A percentile compares a stretch with the other conserved stretches of the same genome.
Conservation (phyloP, 306 rosid species). For the Glycine tomentella region DNA sequence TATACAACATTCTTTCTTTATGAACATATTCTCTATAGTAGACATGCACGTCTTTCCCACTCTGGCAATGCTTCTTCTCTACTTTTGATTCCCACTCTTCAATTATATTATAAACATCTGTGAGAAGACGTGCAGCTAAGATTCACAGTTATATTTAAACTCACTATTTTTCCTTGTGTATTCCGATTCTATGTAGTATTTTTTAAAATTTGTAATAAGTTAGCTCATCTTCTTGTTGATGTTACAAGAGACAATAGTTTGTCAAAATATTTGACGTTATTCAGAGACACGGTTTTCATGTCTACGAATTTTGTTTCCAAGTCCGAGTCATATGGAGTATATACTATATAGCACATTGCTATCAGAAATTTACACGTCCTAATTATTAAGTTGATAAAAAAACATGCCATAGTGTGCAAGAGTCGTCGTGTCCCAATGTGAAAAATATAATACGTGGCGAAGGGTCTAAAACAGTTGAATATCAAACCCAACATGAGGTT, state of each 20-base stretch:
- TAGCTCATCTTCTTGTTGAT: neutral
- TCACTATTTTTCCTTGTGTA: too few species aligned
- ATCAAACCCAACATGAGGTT: slow-evolving; percentile 66
- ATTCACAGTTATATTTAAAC: neutral
- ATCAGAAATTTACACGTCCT: neutral
- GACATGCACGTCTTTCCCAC: slow-evolving; percentile 17
- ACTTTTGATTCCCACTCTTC: neutral
- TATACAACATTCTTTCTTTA: neutral
- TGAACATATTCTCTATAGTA: neutral
- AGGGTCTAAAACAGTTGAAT: slow-evolving; percentile 42
- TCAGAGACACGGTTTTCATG: slow-evolving; percentile 1
- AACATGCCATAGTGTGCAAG: neutral
- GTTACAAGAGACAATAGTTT: neutral
- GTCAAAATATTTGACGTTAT: slow-evolving; percentile 33
- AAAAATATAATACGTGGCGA: slow-evolving; percentile 28
- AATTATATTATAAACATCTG: slow-evolving; percentile 9
- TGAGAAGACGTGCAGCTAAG: neutral
- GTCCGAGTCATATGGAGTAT: neutral
- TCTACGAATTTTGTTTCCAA: neutral
- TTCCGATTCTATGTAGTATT: too few species aligned
- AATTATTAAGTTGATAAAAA: slow-evolving; percentile 4
- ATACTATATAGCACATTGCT: neutral
- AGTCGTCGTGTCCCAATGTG: too few species aligned
- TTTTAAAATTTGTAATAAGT: too few species aligned
- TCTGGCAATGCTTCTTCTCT: slow-evolving; percentile 17